These are phyloP conservation scores for Gaertneriomyces sp. DNA, from an alignment of 192 early-diverging fungal genomes.

Conservation along the genomic window DNA sequence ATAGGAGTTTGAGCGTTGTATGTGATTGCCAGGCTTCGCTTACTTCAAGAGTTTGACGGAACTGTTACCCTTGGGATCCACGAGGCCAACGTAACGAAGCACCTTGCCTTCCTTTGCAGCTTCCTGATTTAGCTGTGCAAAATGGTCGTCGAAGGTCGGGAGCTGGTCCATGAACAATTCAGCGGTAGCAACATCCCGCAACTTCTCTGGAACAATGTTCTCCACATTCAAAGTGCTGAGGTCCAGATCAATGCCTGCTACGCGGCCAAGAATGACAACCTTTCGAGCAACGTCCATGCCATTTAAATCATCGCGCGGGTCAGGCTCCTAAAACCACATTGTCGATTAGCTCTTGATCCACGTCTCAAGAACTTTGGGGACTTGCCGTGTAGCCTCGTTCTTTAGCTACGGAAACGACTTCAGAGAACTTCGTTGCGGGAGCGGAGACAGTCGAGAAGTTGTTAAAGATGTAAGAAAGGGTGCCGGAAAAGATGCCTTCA, in stretches of 20 bases:
- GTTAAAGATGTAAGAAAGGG: conserved; percentile 97
- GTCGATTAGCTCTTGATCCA: conserved; percentile 4
- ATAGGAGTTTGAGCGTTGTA: background rate
- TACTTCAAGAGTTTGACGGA: conserved; percentile 75
- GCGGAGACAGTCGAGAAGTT: conserved; percentile 73
- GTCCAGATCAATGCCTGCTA: conserved; percentile 76
- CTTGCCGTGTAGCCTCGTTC: conserved; percentile 84
- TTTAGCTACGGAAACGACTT: conserved; percentile 86
- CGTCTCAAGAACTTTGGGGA: conserved; percentile 3
- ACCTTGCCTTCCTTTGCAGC: conserved; percentile 71
- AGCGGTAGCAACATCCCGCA: conserved; percentile 67
- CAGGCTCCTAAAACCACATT: conserved; percentile 69
- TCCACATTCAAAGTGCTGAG: conserved; percentile 80
- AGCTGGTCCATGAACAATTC: conserved; percentile 82
- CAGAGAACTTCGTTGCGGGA: conserved; percentile 65
- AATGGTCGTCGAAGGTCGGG: conserved; percentile 83
- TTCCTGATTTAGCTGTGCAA: conserved; percentile 73
- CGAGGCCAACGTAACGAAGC: conserved; percentile 89
- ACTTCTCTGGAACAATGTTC: conserved; percentile 91
- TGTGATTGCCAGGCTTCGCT: background rate
- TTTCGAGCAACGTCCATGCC: conserved; percentile 99
- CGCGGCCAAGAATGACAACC: conserved; percentile 81
- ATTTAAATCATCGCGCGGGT: conserved; percentile 97
- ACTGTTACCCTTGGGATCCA: conserved; percentile 70
- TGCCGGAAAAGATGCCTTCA: conserved; percentile 97